phyloP scores from a whole-genome alignment of 108 stramenopile genomes.

The Nitzschia sp. region DNA sequence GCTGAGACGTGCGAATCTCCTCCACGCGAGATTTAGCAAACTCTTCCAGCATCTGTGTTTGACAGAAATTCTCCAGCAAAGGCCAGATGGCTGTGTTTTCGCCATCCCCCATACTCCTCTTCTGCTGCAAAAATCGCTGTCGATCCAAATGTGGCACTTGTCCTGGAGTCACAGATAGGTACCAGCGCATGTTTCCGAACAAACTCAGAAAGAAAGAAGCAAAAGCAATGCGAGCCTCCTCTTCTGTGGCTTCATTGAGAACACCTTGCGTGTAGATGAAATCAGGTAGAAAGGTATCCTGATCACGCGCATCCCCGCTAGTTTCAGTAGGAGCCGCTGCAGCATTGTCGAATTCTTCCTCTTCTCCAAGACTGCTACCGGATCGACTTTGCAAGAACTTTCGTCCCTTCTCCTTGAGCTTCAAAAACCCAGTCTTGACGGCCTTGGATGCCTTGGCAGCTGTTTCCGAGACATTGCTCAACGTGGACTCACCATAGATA shows the following conservation, averaged over 20 bases:
- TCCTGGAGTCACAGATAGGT: constrained; percentile 50
- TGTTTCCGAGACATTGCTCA: constrained; percentile 44
- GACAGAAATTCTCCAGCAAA: constrained; percentile 67
- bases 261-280: constrained; percentile 61
- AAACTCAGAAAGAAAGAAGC: constrained; percentile 72
- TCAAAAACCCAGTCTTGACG: constrained; percentile 41
- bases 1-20: constrained; percentile 50
- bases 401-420: constrained; percentile 31
- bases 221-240: constrained; percentile 73
- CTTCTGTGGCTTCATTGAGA: constrained; percentile 74
- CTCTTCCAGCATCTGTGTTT: constrained; percentile 75
- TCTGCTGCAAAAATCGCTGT: constrained; percentile 67
- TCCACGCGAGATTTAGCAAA: constrained; percentile 75
- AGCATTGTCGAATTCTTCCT: not conserved
- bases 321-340: not conserved
- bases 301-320: constrained; percentile 19
- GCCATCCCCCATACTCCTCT: constrained; percentile 66
- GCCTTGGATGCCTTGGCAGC: constrained; percentile 63
- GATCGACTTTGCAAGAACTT: constrained; percentile 42
- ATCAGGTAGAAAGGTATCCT: constrained; percentile 37
- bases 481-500: constrained; percentile 51
- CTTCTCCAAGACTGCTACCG: constrained; percentile 19
- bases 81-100: constrained; percentile 70
- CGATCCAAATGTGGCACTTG: constrained; percentile 61
- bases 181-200: constrained; percentile 82